Base-by-base conservation (phyloP, 768 basidiomycete species). In the Leccinum barrowsii region DNA sequence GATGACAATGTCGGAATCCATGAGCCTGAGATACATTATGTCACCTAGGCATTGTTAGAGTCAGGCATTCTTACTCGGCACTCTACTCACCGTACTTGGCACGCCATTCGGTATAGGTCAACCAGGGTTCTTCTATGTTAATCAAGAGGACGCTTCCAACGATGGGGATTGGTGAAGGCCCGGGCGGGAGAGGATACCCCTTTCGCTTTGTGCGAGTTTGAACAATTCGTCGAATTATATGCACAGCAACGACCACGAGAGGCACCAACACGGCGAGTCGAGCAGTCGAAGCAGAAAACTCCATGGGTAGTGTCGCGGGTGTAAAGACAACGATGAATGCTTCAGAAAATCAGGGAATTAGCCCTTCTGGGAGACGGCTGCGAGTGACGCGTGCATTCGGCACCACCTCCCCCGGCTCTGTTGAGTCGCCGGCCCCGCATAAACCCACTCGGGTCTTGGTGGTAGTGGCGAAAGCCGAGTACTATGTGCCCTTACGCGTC, bases 21-120 rank as follows among this genome's bases (percentile, higher is more conserved):
- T 77, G 22, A 79, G 68, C 21, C 73, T 73, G 56, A 80, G 76
- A 13, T 79, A 79, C 26, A 84, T 75, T 5, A 84, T 61, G 0
- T 76, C 67, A 46, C 79, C 76, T 78, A 32, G n/a, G 15, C 48
- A 15, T 19, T 10, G 4, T 15, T 11, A 30, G n/a, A 32, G 32
- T 28, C 15, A 40, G 15, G 19, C 7, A 32, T 54, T 12, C 26
- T 26, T 21, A 30, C 15, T 24, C 5, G 8, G 32, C 11, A 10
- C 24, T 22, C 3, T 6, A 46, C 60, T 50, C 26, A 61, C 62
- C 62, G 17, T 63, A 50, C 28, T 30, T 52, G 11, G 44, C 52
- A 2, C 32, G 35, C 61, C 61, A 63, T 42, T 44, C 49, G 1
- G 34, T 56, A 34, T 63, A 63, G 2, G 59, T 57, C 44, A 47